Base-by-base conservation (phyloP, 1,139 yeast species). In the Geotrichum klebahnii region DNA sequence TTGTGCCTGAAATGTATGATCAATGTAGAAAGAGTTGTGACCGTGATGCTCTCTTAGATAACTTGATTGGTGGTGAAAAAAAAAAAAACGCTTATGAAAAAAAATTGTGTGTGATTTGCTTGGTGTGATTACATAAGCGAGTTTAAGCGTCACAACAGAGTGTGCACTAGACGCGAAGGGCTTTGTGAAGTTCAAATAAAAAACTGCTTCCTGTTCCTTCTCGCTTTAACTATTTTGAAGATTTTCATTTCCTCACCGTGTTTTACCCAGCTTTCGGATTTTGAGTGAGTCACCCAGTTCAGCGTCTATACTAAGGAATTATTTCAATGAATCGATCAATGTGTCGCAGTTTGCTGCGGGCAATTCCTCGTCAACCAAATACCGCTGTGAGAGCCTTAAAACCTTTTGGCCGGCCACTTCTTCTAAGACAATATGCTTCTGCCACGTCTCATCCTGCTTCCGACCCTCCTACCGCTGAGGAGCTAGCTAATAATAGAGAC, bases 401-500 rank as follows among this genome's bases (percentile, higher is more conserved):
- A 8, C 9, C 42, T 3, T 5, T 4, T 8, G 33, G 5, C 10
- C 26, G 26, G 20, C 33, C 32, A n/a, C 20, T 24, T 10, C 6
- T 24, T 23, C 36, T 41, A n/a, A 33, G 51, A 42, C 38, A 28
- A 23, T 48, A 48, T 23, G 47, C 44, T 9, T 22, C 47, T n/a
- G 46, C 46, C 16, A 31, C 46, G 2, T 4, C 41, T 8, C 46
- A 48, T 31, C 51, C 51, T 31, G 47, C 51, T n/a, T 24, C 44
- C 3, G 51, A 48, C 24, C 34, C 51, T 23, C 51, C 51, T 31
- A 48, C 51, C 22, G 35, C 39, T 24, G 47, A 42, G 38, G 47
- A 48, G 24, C 32, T 48, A 17, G 31, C 20, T 23, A 23, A 48
- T 2, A 47, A 47, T 39, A 47, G 41, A 20, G 53, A 51, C 40